Percentiles rank a stretch among this genome's conserved stretches.
Evolutionary conservation across 73 alveolate genomes (phyloP).

Genomic region (Paramecium sonneborni): DNA sequence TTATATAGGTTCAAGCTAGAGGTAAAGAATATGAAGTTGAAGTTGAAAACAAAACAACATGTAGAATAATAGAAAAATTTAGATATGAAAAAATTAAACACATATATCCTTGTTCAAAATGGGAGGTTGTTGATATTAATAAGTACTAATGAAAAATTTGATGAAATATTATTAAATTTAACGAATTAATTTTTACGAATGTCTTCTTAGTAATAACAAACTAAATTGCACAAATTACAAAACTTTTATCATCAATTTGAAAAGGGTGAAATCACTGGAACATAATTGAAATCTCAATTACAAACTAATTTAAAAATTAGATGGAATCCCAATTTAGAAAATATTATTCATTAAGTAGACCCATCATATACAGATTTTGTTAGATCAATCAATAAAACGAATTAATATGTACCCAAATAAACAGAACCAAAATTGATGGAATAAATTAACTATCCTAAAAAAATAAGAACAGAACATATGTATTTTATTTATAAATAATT

Average conservation of each 20-base stretch:
- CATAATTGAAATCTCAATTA: background rate
- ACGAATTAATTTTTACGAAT: background rate
- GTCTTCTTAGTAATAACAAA: background rate
- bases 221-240: background rate
- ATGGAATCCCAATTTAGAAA: constrained; percentile 7
- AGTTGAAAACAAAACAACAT: background rate
- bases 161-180: background rate
- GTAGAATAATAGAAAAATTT: background rate
- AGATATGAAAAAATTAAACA: constrained; percentile 49
- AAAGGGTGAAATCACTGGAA: background rate
- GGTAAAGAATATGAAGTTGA: constrained; percentile 54
- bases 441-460: background rate
- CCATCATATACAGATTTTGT: background rate
- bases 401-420: background rate
- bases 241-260: background rate
- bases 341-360: background rate
- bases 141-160: background rate
- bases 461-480: constrained; percentile 16
- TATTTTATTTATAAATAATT: background rate
- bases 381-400: background rate
- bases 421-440: background rate
- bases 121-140: background rate
- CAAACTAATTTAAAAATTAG: background rate
- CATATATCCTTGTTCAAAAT: constrained; percentile 16
- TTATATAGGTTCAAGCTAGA: constrained; percentile 13